A percentile compares a stretch with the other conserved stretches of the same genome.
Conservation (phyloP, 345 rosid genomes). For the Brassica incana region DNA sequence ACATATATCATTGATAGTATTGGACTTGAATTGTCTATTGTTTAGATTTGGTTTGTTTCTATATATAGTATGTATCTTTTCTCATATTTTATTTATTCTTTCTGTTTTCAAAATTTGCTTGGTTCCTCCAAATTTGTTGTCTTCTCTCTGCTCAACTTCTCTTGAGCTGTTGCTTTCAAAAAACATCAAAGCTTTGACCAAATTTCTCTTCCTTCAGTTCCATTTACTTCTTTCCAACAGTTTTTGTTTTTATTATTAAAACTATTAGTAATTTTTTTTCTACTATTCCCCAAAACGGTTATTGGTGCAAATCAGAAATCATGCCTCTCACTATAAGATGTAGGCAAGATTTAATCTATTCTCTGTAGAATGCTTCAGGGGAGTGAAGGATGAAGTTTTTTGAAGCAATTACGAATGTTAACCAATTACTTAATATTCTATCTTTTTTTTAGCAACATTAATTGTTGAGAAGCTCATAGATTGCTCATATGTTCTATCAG, state of each 20-base stretch:
- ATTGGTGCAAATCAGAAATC: slow-evolving; percentile 26
- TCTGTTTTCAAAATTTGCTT: not conserved
- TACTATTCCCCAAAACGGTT: slow-evolving; percentile 29
- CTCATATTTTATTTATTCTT: slow-evolving; percentile 39
- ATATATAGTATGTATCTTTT: slow-evolving; percentile 53
- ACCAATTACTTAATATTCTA: not conserved
- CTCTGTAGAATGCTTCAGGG: not conserved
- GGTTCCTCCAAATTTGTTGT: slow-evolving; percentile 11
- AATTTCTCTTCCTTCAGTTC: slow-evolving; percentile 34
- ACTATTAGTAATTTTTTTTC: not conserved
- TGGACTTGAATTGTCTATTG: slow-evolving; percentile 45
- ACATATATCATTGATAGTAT: slow-evolving; percentile 14
- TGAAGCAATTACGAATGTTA: not conserved
- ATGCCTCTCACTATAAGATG: not conserved
- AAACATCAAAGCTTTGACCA: slow-evolving; percentile 83
- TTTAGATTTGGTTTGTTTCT: slow-evolving; percentile 59
- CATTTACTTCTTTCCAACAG: slow-evolving; percentile 18
- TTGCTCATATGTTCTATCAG: too few species aligned
- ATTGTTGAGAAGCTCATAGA: too few species aligned
- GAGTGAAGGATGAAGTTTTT: not conserved
- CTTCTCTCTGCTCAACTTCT: slow-evolving; percentile 35
- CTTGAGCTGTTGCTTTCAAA: slow-evolving; percentile 77
- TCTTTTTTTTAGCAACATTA: not conserved
- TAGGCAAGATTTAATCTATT: not conserved
- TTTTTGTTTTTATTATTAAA: not conserved